Evolutionary conservation across 2,329 filamentous ascomycete species (phyloP), one percentile per base, ranked within the genome.

Genomic region (Talaromyces sp.): DNA sequence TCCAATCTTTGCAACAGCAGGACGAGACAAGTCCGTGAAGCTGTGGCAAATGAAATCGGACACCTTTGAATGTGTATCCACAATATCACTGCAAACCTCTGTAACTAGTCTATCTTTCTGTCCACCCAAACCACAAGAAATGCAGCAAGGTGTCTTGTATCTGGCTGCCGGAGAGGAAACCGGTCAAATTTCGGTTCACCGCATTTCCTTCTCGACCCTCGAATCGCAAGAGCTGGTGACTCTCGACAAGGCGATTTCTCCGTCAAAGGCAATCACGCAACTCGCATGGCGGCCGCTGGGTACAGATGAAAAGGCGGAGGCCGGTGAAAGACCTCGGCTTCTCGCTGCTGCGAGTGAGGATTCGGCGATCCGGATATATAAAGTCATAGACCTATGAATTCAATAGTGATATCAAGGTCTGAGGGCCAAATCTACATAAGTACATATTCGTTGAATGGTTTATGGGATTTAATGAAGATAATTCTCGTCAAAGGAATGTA

Each of bases 1-100:
- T 9, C 67, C 75, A 5, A 73, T 82, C 29, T 99, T 99, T 74
- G 89, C 89, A 13, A 99, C 95, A 0, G 93, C 93, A 1, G 91
- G 93, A 3, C 83, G 95, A 67, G 95, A 99, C 75, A 98, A 96
- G 77, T 83, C 82, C 27, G 87, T 96, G 41, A 90, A 89, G 70
- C 70, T 93, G 50, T 93, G 90, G 90, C 72, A 73, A 35, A 52
- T 19, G 56, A 46, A 26, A 27, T 57, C 54, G 21, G 58, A 55
- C 7, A 68, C 62, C 19, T 86, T 89, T 63, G 70, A 75, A 11
- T 84, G 85, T 63, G 81, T 80, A 7, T 72, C 80, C 3, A 81
- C 81, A 1, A 77, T 90, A 24, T 69, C 82, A 0, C 78, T 84
- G 54, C 81, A 82, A 19, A 79, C 81, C 21, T 80, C 90, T 0